These are phyloP conservation scores for Microsporum canis DNA, from an alignment of 2,329 filamentous ascomycete genomes.

Conservation along the genomic window DNA sequence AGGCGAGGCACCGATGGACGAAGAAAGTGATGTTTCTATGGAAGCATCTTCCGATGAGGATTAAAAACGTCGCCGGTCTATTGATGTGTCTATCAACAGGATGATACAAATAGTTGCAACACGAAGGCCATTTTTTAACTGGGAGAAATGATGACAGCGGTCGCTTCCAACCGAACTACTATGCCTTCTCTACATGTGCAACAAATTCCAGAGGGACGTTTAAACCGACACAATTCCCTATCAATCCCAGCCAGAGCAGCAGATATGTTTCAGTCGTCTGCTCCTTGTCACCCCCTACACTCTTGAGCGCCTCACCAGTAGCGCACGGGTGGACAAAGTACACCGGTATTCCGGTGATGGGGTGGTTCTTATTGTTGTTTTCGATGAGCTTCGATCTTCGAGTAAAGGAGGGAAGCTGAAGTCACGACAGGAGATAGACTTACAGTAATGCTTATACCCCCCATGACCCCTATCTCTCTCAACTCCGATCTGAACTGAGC, in stretches of 20 bases:
- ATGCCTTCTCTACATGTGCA: constrained; percentile 3
- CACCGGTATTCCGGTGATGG: constrained; percentile 60
- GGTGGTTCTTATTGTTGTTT: constrained; percentile 57
- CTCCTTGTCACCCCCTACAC: constrained; percentile 40
- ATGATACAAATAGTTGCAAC: background rate
- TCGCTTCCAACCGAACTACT: background rate
- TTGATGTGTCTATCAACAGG: background rate
- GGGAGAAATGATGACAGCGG: background rate
- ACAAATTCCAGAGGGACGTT: constrained; percentile 60
- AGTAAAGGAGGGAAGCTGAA: background rate
- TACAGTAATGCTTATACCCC: constrained; percentile 66
- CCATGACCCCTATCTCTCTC: constrained; percentile 51
- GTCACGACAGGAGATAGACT: constrained; percentile 32
- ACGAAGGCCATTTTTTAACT: background rate
- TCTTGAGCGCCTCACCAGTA: constrained; percentile 67
- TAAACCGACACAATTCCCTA: constrained; percentile 69
- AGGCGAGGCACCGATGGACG: constrained; percentile 47
- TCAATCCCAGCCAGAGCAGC: constrained; percentile 76
- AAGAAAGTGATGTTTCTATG: constrained; percentile 57
- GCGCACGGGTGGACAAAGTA: constrained; percentile 93
- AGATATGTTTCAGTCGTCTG: constrained; percentile 55
- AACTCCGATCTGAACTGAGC: constrained; percentile 51
- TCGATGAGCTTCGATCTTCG: constrained; percentile 13
- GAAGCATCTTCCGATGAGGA: constrained; percentile 66
- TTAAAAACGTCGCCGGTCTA: constrained; percentile 27